These are phyloP conservation scores for Polygonum aviculare DNA, from an alignment of 148 eudicot genomes.

Conservation along the genomic window DNA sequence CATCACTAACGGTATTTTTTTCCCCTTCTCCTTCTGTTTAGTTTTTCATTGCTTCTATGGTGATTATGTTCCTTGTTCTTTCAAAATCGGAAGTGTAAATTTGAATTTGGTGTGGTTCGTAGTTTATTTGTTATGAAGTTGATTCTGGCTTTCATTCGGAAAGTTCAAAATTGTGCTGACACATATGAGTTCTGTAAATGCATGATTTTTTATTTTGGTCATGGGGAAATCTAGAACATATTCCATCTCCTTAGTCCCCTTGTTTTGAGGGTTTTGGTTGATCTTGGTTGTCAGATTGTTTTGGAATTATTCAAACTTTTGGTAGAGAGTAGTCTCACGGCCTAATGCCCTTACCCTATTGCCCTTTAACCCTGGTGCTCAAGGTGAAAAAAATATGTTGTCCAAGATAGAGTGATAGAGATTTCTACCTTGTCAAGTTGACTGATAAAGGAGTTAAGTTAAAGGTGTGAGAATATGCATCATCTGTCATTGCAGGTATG, in stretches of 20 bases:
- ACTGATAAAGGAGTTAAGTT: background rate
- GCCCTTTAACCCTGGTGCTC: background rate
- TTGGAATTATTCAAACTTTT: background rate
- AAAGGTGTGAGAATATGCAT: background rate
- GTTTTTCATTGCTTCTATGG: background rate
- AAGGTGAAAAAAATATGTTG: background rate
- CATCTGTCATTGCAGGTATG: background rate
- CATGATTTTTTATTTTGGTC: background rate
- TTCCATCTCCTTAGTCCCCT: background rate
- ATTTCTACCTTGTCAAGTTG: background rate
- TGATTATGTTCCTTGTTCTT: background rate
- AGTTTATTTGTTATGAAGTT: background rate
- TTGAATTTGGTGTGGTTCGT: background rate
- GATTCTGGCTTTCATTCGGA: background rate
- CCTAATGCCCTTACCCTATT: background rate
- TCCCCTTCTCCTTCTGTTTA: background rate
- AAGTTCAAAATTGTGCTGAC: background rate
- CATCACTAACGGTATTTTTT: slow-evolving; percentile 73
- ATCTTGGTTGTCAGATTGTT: background rate
- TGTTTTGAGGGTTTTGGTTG: background rate
- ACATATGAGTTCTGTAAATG: background rate
- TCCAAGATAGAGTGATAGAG: background rate
- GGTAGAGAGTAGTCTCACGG: background rate
- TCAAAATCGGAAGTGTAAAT: background rate
- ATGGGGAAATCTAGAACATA: background rate